phyloP scores from a whole-genome alignment of 345 rosid genomes.

The Cochlearia excelsa region DNA sequence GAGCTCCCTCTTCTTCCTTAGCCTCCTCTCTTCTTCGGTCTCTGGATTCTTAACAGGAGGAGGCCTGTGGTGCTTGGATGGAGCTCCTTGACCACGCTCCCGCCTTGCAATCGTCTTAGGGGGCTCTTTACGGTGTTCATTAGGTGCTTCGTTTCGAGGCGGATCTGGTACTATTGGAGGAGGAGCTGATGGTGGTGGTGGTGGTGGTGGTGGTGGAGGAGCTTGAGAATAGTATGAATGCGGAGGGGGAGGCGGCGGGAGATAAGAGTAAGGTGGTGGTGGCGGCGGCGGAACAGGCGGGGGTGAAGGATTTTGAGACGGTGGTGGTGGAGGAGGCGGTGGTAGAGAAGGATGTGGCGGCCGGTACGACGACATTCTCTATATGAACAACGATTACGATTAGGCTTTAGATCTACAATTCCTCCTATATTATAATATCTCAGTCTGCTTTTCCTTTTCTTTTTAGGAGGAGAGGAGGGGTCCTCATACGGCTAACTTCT shows the following conservation, averaged over 20 bases:
- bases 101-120: conserved; percentile 43
- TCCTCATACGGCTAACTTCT: no score
- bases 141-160: conserved; percentile 53
- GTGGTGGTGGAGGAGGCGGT: conserved; percentile 33
- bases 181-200: conserved; percentile 67
- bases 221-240: conserved; percentile 45
- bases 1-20: conserved; percentile 83
- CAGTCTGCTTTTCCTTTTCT: neutral
- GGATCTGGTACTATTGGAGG: conserved; percentile 67
- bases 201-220: conserved; percentile 60
- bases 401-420: neutral
- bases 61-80: conserved; percentile 46
- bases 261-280: conserved; percentile 47
- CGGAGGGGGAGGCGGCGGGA: conserved; percentile 60
- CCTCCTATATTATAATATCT: neutral
- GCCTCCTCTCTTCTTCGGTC: conserved; percentile 89
- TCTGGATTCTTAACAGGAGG: conserved; percentile 57
- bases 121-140: conserved; percentile 38
- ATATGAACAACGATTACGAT: neutral
- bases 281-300: conserved; percentile 40
- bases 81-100: conserved; percentile 48
- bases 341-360: conserved; percentile 34
- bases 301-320: conserved; percentile 48
- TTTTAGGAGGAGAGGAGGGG: neutral
- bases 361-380: conserved; percentile 36